phyloP scores from a whole-genome alignment of 1,284 basidiomycete genomes.

The Ceratobasidium sp. region DNA sequence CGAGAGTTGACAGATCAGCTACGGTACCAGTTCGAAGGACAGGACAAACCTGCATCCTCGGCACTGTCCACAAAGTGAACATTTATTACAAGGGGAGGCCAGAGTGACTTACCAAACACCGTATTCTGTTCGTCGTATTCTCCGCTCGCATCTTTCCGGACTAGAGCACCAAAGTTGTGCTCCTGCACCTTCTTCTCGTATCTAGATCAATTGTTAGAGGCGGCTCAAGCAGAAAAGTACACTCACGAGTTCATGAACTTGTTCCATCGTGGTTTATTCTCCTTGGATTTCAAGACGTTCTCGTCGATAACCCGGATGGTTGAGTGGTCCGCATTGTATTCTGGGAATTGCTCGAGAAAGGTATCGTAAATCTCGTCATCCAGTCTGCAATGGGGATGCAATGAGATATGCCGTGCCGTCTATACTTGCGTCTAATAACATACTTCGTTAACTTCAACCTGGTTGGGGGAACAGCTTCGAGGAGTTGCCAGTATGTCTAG shows the following conservation, averaged over 20 bases:
- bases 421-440: conserved; percentile 52
- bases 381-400: conserved; percentile 62
- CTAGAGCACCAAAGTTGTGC: conserved; percentile 97
- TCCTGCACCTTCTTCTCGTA: conserved; percentile 92
- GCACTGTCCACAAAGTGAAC: conserved; percentile 62
- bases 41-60: conserved; percentile 74
- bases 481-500: conserved; percentile 97
- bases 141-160: conserved; percentile 82
- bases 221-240: not conserved
- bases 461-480: conserved; percentile 84
- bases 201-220: conserved; percentile 56
- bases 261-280: conserved; percentile 94
- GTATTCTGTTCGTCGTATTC: conserved; percentile 96
- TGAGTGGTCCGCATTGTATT: conserved; percentile 73
- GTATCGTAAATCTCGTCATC: conserved; percentile 94
- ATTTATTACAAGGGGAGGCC: not conserved
- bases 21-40: conserved; percentile 40
- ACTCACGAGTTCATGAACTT: conserved; percentile 87
- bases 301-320: conserved; percentile 86
- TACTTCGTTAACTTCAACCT: conserved; percentile 86
- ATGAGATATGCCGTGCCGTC: not conserved
- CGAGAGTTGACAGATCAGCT: not conserved
- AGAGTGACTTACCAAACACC: conserved; percentile 80
- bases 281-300: conserved; percentile 92
- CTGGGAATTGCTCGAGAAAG: conserved; percentile 84